Evolutionary conservation across 371 early-diverging fungal species (phyloP), one percentile per base, ranked within the genome.

Genomic region (Polyrhizophydium stewartii): DNA sequence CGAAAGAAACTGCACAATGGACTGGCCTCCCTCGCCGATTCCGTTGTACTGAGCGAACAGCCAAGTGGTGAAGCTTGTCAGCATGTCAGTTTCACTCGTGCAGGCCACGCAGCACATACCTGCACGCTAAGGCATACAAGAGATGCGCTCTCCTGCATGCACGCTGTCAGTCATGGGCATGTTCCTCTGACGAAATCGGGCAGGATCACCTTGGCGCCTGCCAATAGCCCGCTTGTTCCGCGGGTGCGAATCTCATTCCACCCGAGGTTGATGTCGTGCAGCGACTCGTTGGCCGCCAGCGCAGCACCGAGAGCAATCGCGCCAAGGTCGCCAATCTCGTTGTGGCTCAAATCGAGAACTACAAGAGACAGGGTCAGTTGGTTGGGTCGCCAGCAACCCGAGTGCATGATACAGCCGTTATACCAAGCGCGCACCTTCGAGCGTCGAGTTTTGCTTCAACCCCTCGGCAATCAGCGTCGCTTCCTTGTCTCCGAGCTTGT

Each of bases 321-420:
- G 31, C 79, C 79, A 24, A 79, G 30, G 55, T 75, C 74, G 17
- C 79, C 79, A 53, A 79, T 75, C 12, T 61, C 28, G 59, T 79
- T 79, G 60, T 73, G 47, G 58, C 76, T 76, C 22, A 79, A 33
- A 56, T 79, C 74, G 1, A 79, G 63, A 0, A 66, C 79, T 72
- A 56, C 1, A 47, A 10, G n/a, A n/a, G n/a, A n/a, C n/a, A n/a
- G n/a, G n/a, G n/a, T n/a, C n/a, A n/a, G n/a, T n/a, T n/a, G n/a
- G n/a, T n/a, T n/a, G n/a, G 51, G 12, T 51, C n/a, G 16, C 17
- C 43, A 43, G 17, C 16, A 43, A 43, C 16, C n/a, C 16, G n/a
- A 43, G n/a, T 43, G 43, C 16, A 17, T 43, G 52, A 59, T 47
- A 1, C 9, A 2, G 46, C 21, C 28, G 40, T 47, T 5, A 40